Conservation (phyloP, 2,329 filamentous ascomycete species). For the Fonsecaea nubica region DNA sequence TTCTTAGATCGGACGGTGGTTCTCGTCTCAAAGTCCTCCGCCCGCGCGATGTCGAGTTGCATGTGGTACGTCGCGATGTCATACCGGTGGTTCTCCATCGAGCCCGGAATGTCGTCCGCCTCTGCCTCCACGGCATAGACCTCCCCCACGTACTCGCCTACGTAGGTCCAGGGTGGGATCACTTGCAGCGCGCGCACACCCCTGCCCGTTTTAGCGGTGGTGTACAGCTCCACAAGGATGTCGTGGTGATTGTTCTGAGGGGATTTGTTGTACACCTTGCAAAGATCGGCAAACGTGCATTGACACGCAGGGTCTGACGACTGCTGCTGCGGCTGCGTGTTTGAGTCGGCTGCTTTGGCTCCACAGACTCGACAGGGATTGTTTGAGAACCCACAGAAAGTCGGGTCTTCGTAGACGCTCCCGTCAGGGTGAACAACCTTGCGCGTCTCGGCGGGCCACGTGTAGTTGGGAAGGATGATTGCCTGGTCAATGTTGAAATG, state of each 20-base stretch:
- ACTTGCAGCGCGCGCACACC: slow-evolving; percentile 35
- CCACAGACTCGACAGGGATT: slow-evolving; percentile 14
- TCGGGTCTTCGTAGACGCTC: slow-evolving; percentile 10
- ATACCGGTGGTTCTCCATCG: background rate
- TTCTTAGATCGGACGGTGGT: background rate
- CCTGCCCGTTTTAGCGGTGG: slow-evolving; percentile 21
- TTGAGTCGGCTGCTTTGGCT: background rate
- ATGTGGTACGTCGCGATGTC: slow-evolving; percentile 12
- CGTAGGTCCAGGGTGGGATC: slow-evolving; percentile 15
- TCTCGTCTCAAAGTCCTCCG: background rate
- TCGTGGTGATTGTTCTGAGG: background rate
- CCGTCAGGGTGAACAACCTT: background rate
- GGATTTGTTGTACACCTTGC: slow-evolving; percentile 9
- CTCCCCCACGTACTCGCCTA: slow-evolving; percentile 38
- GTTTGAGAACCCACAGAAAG: slow-evolving; percentile 15
- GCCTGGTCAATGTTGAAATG: slow-evolving; percentile 23
- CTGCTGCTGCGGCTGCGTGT: background rate
- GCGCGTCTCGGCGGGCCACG: slow-evolving; percentile 3
- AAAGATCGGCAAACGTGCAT: slow-evolving; percentile 26
- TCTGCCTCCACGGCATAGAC: slow-evolving; percentile 23
- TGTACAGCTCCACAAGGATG: slow-evolving; percentile 31
- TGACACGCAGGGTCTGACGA: slow-evolving; percentile 4
- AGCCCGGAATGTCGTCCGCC: background rate
- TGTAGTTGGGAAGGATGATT: slow-evolving; percentile 19
- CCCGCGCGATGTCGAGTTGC: background rate